Evolutionary conservation across 2,329 filamentous ascomycete genomes (phyloP).

Genomic region (Clonostachys chloroleuca): DNA sequence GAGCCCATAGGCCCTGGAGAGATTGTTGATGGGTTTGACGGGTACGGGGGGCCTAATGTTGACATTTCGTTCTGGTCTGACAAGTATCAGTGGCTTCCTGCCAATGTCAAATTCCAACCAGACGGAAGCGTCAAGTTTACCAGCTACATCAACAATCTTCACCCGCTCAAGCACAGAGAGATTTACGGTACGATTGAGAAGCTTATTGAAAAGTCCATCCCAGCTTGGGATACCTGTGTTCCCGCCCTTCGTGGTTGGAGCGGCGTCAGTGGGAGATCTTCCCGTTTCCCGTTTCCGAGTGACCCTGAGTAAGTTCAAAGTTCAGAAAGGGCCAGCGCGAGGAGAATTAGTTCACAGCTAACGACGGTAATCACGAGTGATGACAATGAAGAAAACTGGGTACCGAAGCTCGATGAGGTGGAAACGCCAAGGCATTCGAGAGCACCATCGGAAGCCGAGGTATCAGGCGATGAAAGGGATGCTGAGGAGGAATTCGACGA

Average conservation of each 20-base stretch:
- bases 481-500: no score
- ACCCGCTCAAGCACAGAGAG: constrained; percentile 21
- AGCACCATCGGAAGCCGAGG: no score
- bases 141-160: constrained; percentile 42
- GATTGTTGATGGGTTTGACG: not conserved
- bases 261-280: no score
- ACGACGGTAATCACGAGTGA: constrained; percentile 2
- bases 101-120: constrained; percentile 30
- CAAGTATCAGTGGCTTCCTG: constrained; percentile 16
- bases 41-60: no score
- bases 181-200: constrained; percentile 29
- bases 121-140: constrained; percentile 22
- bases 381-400: constrained; percentile 8
- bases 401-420: not conserved
- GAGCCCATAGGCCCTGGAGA: not conserved
- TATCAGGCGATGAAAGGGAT: no score
- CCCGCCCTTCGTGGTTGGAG: no score
- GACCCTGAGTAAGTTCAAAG: no score
- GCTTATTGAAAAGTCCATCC: constrained; percentile 25
- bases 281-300: no score
- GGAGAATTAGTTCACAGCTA: no score
- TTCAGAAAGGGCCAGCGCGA: no score
- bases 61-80: constrained; percentile 15
- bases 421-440: no score
- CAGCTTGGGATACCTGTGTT: constrained; percentile 27